These are phyloP conservation scores for Plasmodium falciparum DNA, from an alignment of 169 alveolate genomes.

Conservation along the genomic window DNA sequence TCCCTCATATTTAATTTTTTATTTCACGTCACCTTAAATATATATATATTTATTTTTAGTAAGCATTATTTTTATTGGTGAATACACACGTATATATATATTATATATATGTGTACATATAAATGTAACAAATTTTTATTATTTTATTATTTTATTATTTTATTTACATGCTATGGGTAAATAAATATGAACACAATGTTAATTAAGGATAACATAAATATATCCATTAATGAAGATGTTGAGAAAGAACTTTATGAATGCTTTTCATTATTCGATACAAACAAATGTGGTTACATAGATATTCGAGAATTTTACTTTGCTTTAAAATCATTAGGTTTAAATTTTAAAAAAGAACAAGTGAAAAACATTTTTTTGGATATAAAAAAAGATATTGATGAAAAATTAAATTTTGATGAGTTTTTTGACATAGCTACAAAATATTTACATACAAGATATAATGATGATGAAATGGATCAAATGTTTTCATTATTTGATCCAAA, in stretches of 20 bases:
- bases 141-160: no score
- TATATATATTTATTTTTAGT: no score
- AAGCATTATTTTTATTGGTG: no score
- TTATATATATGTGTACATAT: no score
- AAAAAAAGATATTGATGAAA: conserved; percentile 55
- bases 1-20: no score
- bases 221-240: conserved; percentile 35
- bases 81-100: no score
- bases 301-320: conserved; percentile 76
- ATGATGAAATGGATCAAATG: conserved; percentile 59
- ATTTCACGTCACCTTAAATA: no score
- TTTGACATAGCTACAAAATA: conserved; percentile 62
- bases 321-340: conserved; percentile 64
- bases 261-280: conserved; percentile 71
- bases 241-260: conserved; percentile 74
- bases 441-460: conserved; percentile 66
- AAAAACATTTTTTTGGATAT: conserved; percentile 43
- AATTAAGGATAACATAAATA: conserved; percentile 20
- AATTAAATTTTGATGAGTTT: conserved; percentile 70
- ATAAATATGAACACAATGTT: not conserved
- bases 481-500: conserved; percentile 67
- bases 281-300: conserved; percentile 73
- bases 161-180: not conserved
- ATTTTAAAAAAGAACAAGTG: conserved; percentile 73
- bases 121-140: no score